phyloP scores from a whole-genome alignment of 1,139 yeast species.

The Meyerozyma elateridarum region DNA sequence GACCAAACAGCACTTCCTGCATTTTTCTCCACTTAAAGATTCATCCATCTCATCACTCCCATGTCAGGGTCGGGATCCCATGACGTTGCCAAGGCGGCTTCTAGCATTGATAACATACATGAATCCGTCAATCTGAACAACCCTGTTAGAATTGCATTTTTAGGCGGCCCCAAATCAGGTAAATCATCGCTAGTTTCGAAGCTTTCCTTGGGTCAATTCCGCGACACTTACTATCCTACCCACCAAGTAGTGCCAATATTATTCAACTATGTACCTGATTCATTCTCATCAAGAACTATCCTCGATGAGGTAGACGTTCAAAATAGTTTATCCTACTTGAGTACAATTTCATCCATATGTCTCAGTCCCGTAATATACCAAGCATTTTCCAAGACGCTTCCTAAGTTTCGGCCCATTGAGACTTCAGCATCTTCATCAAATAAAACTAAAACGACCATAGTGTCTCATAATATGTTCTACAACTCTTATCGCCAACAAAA shows the following conservation, averaged over 20 bases:
- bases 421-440: slow-evolving; percentile 19
- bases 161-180: slow-evolving; percentile 53
- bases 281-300: slow-evolving; percentile 34
- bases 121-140: not conserved
- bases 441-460: slow-evolving; percentile 17
- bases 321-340: slow-evolving; percentile 12
- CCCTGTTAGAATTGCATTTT: slow-evolving; percentile 52
- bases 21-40: too few species aligned
- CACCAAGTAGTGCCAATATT: slow-evolving; percentile 48
- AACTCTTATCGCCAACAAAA: slow-evolving; percentile 15
- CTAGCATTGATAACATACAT: too few species aligned
- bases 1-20: too few species aligned
- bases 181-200: slow-evolving; percentile 51
- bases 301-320: slow-evolving; percentile 39
- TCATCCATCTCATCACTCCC: too few species aligned
- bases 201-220: slow-evolving; percentile 41
- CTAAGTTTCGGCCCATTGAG: slow-evolving; percentile 17
- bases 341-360: slow-evolving; percentile 13
- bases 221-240: slow-evolving; percentile 67
- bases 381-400: slow-evolving; percentile 11
- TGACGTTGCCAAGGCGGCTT: too few species aligned
- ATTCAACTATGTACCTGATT: slow-evolving; percentile 46
- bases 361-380: slow-evolving; percentile 29
- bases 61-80: too few species aligned
- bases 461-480: slow-evolving; percentile 15